Conservation (phyloP, 208 protist species). For the Trypanosoma melophagium region DNA sequence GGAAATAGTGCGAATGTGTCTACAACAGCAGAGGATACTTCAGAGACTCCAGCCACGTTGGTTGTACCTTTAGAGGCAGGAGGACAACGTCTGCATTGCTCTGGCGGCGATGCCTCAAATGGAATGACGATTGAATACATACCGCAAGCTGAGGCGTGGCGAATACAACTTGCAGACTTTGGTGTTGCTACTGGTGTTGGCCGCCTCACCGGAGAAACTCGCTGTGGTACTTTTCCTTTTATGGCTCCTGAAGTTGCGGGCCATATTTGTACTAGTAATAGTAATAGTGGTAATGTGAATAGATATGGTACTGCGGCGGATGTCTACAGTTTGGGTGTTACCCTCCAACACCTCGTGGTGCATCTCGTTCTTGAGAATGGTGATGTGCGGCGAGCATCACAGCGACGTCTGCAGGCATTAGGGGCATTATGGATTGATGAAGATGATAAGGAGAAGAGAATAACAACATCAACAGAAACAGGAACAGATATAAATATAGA, state of each 20-base stretch:
- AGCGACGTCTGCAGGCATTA: slow-evolving; percentile 14
- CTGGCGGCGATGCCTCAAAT: neutral
- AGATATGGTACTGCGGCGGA: slow-evolving; percentile 26
- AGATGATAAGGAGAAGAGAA: slow-evolving; percentile 2
- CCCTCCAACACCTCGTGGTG: slow-evolving; percentile 28
- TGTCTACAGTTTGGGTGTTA: slow-evolving; percentile 40
- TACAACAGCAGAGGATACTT: neutral
- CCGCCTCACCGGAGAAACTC: slow-evolving; percentile 3
- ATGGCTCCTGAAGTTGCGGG: slow-evolving; percentile 34
- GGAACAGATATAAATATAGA: slow-evolving; percentile 4
- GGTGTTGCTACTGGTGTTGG: slow-evolving; percentile 28
- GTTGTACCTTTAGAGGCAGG: slow-evolving; percentile 17
- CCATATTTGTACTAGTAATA: neutral
- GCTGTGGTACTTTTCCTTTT: slow-evolving; percentile 31
- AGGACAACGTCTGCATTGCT: neutral
- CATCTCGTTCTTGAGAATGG: slow-evolving; percentile 14
- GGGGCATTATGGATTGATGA: slow-evolving; percentile 35
- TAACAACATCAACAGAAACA: neutral
- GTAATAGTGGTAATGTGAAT: neutral
- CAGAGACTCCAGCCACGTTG: slow-evolving; percentile 6
- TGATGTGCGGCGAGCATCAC: neutral
- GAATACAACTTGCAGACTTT: slow-evolving; percentile 41
- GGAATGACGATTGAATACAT: slow-evolving; percentile 11
- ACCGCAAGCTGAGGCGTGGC: slow-evolving; percentile 34
- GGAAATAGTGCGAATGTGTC: neutral